Evolutionary conservation across 2,329 filamentous ascomycete species (phyloP).

Genomic region (Oidium heveae): DNA sequence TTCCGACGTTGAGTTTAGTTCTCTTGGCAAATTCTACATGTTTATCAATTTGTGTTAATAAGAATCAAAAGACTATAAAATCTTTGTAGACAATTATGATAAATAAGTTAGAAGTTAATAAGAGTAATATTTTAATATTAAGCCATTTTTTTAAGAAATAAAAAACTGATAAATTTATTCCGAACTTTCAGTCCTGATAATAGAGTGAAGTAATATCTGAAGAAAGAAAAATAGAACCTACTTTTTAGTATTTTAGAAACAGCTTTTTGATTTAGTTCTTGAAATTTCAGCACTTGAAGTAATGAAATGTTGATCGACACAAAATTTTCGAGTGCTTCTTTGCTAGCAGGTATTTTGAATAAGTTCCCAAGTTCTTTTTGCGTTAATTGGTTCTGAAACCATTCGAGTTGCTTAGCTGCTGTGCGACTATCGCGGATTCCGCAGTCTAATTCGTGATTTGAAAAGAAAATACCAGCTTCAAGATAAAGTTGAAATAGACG

Average conservation of each 20-base stretch:
- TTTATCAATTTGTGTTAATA: background rate
- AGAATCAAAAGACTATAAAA: no score
- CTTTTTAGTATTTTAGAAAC: slow-evolving; percentile 71
- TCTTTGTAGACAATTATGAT: no score
- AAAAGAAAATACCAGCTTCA: slow-evolving; percentile 62
- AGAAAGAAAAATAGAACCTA: slow-evolving; percentile 15
- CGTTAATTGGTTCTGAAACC: slow-evolving; percentile 45
- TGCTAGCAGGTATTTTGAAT: slow-evolving; percentile 42
- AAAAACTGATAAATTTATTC: background rate
- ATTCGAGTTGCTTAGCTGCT: slow-evolving; percentile 37
- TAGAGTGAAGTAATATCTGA: background rate
- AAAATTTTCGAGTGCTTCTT: slow-evolving; percentile 37
- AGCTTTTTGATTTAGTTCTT: slow-evolving; percentile 58
- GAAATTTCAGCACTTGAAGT: slow-evolving; percentile 60
- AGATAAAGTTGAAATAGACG: slow-evolving; percentile 63
- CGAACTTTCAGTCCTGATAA: background rate
- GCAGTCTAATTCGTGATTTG: slow-evolving; percentile 44
- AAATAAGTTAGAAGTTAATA: no score
- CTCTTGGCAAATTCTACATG: slow-evolving; percentile 58
- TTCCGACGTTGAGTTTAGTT: slow-evolving; percentile 45
- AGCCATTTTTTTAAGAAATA: background rate
- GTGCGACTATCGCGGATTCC: slow-evolving; percentile 38
- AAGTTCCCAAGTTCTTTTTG: slow-evolving; percentile 29
- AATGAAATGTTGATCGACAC: slow-evolving; percentile 47
- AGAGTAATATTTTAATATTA: background rate